Evolutionary conservation across 306 rosid genomes (phyloP), one percentile per base, ranked within the genome.

Genomic region (Lablab purpureus): DNA sequence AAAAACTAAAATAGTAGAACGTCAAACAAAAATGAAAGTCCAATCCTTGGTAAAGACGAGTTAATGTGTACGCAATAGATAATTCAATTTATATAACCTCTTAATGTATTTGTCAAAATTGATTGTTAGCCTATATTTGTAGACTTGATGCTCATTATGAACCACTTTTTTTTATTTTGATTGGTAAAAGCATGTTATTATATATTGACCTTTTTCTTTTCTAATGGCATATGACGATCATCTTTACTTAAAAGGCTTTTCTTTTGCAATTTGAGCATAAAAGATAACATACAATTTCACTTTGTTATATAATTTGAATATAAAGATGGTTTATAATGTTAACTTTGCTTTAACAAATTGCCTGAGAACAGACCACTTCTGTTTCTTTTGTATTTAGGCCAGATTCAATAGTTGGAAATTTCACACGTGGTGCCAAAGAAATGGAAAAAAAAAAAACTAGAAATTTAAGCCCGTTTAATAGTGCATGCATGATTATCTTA

Each of bases 361-460:
- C 2, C 49, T 3, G 13, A 18, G 13, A 62, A 30, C 66, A 45
- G 46, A n/a, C 36, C 4, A 25, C 4, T 34, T 64, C 9, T 64
- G 7, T 8, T 25, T 12, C n/a, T 62, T 13, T 19, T 22, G 25
- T 19, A 10, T 11, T 18, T 19, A 40, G 14, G 11, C 63, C n/a
- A 19, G 18, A 76, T 30, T 63, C 15, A 62, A 30, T 12, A 30
- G 22, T 19, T 47, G 2, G 0, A 74, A 18, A 64, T 34, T 36
- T 65, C 73, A 36, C 43, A 65, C 54, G 19, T 50, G 66, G 22
- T 50, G 34, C 23, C 13, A 76, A 64, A 64, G 80, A 75, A 63
- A 19, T 19, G 14, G 19, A 21, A 32, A 9, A 37, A 1, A 6
- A 7, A 37, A 7, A 7, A 37, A 1, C 13, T n/a, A n/a, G 19